phyloP scores from a whole-genome alignment of 176 grass and related monocot genomes.

The Metroxylon sagu region DNA sequence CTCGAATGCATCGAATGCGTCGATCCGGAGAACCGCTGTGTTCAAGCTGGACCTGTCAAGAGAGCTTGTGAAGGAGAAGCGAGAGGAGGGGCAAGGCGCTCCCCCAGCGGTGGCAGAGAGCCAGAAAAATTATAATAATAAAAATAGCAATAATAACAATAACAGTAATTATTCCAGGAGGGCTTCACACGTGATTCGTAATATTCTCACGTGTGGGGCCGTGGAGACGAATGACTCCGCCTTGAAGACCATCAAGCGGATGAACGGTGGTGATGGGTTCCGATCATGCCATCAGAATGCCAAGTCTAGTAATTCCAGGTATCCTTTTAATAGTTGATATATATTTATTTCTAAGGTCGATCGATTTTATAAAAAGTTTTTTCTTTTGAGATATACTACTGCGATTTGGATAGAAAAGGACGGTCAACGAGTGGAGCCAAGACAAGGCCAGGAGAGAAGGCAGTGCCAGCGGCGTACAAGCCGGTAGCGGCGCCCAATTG shows the following conservation, averaged over 20 bases:
- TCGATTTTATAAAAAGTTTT: no score
- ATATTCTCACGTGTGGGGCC: conserved; percentile 32
- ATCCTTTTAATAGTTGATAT: neutral
- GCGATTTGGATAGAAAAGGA: conserved; percentile 10
- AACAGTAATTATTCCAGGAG: neutral
- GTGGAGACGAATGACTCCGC: conserved; percentile 29
- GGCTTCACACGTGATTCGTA: conserved; percentile 30
- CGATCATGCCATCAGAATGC: neutral
- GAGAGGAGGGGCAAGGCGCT: neutral
- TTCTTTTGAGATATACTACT: neutral
- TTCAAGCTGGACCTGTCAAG: conserved; percentile 14
- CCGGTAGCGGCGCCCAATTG: conserved; percentile 34
- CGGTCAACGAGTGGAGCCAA: conserved; percentile 26
- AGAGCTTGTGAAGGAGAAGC: neutral
- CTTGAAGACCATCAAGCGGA: conserved; percentile 14
- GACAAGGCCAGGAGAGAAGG: conserved; percentile 19
- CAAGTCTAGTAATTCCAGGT: no score
- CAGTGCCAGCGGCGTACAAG: conserved; percentile 18
- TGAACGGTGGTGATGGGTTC: neutral
- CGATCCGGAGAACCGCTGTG: neutral
- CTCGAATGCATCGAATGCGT: conserved; percentile 15
- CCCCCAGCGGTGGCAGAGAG: neutral
- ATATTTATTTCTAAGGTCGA: neutral
- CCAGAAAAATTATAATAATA: no score
- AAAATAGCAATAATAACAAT: no score